Percentiles rank a stretch among this genome's conserved stretches.
These are phyloP conservation scores for Pseudovirgaria hyperparasitica DNA, from an alignment of 2,329 filamentous ascomycete species.

Conservation along the genomic window DNA sequence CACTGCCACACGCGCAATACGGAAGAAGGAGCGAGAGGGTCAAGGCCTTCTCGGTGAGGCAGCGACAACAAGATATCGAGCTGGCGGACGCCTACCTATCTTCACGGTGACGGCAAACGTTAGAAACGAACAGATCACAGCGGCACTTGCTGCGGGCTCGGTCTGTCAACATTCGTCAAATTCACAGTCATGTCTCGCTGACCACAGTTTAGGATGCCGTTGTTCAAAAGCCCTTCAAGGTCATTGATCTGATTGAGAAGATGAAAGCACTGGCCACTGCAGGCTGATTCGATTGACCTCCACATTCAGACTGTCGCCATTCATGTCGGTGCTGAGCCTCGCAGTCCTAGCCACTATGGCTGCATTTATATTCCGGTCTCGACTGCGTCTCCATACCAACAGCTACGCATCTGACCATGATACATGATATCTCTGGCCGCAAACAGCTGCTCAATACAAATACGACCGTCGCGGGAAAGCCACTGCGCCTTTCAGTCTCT, in stretches of 20 bases:
- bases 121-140: constrained; percentile 21
- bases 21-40: constrained; percentile 12
- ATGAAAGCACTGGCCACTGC: constrained; percentile 17
- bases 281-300: constrained; percentile 1
- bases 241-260: constrained; percentile 19
- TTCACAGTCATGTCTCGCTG: not conserved
- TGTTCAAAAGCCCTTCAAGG: constrained; percentile 25
- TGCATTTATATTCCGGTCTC: too few relatives aligned
- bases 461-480: too few relatives aligned
- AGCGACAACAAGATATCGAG: too few relatives aligned
- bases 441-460: too few relatives aligned
- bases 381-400: too few relatives aligned
- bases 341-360: too few relatives aligned
- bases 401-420: too few relatives aligned
- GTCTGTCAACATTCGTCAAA: constrained; percentile 5
- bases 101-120: constrained; percentile 27
- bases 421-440: too few relatives aligned
- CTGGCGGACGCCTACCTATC: constrained; percentile 17
- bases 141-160: constrained; percentile 20
- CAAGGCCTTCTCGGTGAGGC: too few relatives aligned
- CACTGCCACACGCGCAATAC: constrained; percentile 15
- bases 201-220: constrained; percentile 14
- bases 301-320: too few relatives aligned
- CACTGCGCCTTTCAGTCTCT: too few relatives aligned
- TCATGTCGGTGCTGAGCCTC: too few relatives aligned